Conservation (phyloP, 2,329 filamentous ascomycete genomes). For the Apiospora rasikravindrae region DNA sequence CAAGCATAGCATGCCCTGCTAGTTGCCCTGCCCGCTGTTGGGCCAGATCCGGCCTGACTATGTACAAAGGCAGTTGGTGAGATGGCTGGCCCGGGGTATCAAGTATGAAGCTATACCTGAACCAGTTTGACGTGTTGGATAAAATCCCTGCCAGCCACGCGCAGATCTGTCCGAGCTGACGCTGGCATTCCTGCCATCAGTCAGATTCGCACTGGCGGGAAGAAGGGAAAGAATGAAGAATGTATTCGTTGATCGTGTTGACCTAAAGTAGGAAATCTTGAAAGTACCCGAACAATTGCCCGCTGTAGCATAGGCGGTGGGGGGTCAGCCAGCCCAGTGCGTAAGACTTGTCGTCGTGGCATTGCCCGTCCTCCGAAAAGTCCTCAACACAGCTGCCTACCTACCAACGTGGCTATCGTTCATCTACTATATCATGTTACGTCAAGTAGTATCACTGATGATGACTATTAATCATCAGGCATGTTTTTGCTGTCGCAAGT, state of each 20-base stretch:
- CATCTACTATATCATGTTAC: neutral
- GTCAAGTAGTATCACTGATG: neutral
- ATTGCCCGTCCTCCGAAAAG: neutral
- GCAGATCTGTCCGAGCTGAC: conserved; percentile 37
- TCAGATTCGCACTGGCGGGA: conserved; percentile 10
- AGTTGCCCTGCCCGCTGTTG: neutral
- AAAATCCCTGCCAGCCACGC: conserved; percentile 46
- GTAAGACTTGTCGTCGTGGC: neutral
- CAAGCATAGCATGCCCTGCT: neutral
- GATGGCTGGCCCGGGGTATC: neutral
- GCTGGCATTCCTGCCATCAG: conserved; percentile 9
- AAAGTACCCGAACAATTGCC: conserved; percentile 4
- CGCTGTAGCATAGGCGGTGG: conserved; percentile 4
- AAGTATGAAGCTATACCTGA: conserved; percentile 27
- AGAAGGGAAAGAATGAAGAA: neutral
- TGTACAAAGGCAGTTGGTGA: neutral
- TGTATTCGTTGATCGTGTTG: neutral
- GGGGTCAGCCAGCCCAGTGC: neutral
- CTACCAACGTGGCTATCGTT: neutral
- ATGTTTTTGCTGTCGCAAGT: neutral
- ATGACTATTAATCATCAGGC: neutral
- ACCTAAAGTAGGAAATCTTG: neutral
- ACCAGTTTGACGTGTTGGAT: conserved; percentile 35
- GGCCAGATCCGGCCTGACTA: neutral
- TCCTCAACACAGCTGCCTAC: neutral